Evolutionary conservation across 805 yeast genomes (phyloP).

Genomic region (Saccharomycopsis amapae): DNA sequence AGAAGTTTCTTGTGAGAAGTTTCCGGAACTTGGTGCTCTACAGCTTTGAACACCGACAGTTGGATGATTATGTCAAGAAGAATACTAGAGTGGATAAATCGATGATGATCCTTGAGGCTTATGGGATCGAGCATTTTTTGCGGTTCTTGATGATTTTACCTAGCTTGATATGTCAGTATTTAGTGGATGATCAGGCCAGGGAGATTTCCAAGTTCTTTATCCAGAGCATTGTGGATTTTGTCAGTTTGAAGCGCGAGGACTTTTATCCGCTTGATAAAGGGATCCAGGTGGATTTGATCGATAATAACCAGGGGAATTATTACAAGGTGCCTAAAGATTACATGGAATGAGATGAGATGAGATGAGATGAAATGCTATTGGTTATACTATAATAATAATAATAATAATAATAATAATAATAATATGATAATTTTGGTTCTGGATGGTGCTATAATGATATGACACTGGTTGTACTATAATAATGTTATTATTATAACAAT

Average conservation of each 20-base stretch:
- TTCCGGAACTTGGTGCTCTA: conserved; percentile 63
- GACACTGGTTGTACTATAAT: too few species aligned
- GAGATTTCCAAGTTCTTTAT: conserved; percentile 7
- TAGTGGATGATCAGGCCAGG: conserved; percentile 2
- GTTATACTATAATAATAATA: too few species aligned
- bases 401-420: too few species aligned
- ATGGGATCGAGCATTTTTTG: conserved; percentile 78
- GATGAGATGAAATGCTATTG: too few species aligned
- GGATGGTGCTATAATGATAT: too few species aligned
- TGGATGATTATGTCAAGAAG: conserved; percentile 26
- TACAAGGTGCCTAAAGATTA: not conserved
- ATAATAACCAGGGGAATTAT: not conserved
- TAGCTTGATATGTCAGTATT: not conserved
- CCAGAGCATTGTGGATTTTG: conserved; percentile 1
- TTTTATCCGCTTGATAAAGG: not conserved
- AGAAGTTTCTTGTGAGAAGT: conserved; percentile 63
- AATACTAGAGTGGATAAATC: conserved; percentile 28
- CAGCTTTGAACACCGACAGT: conserved; percentile 47
- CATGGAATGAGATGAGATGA: too few species aligned
- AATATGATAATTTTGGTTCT: too few species aligned
- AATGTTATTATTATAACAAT: too few species aligned
- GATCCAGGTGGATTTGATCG: not conserved
- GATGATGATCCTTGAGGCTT: conserved; percentile 38
- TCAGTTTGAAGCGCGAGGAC: not conserved
- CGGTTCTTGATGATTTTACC: conserved; percentile 76